phyloP scores from a whole-genome alignment of 805 yeast genomes.

The Metschnikowia continentalis region DNA sequence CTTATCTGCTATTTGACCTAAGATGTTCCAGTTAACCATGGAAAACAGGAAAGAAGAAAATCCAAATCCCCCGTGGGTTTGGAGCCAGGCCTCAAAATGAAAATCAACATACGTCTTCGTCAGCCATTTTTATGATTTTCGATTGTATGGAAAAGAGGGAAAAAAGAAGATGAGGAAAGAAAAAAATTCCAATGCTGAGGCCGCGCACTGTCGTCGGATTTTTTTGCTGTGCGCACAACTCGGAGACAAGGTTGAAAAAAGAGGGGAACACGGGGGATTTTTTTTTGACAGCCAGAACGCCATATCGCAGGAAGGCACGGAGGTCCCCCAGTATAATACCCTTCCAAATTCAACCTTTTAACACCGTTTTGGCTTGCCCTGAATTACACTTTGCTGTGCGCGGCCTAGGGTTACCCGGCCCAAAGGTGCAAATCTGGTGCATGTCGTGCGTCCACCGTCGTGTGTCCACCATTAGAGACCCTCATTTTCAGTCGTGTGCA shows the following conservation, averaged over 20 bases:
- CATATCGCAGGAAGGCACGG: too few relatives aligned
- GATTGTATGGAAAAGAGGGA: conserved; percentile 16
- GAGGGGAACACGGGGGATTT: not conserved
- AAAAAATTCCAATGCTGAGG: conserved; percentile 16
- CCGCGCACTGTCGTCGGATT: conserved; percentile 17
- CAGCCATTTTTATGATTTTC: conserved; percentile 31
- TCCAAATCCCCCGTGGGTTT: too few relatives aligned
- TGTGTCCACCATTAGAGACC: too few relatives aligned
- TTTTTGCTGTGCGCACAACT: conserved; percentile 9
- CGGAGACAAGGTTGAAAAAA: not conserved
- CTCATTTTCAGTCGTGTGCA: too few relatives aligned
- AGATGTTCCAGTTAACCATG: not conserved
- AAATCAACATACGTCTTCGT: conserved; percentile 36
- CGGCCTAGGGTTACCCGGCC: conserved; percentile 3
- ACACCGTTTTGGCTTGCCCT: too few relatives aligned
- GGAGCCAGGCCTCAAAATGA: not conserved
- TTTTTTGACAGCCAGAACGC: too few relatives aligned
- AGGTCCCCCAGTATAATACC: too few relatives aligned
- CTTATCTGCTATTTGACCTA: too few relatives aligned
- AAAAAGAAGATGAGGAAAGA: conserved; percentile 15
- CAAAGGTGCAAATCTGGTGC: too few relatives aligned
- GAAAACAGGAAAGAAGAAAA: not conserved
- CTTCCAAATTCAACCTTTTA: too few relatives aligned
- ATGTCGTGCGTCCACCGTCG: too few relatives aligned
- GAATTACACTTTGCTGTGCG: not conserved